Evolutionary conservation across 139 green algal species (phyloP).

Genomic region (Chlorella sp.): DNA sequence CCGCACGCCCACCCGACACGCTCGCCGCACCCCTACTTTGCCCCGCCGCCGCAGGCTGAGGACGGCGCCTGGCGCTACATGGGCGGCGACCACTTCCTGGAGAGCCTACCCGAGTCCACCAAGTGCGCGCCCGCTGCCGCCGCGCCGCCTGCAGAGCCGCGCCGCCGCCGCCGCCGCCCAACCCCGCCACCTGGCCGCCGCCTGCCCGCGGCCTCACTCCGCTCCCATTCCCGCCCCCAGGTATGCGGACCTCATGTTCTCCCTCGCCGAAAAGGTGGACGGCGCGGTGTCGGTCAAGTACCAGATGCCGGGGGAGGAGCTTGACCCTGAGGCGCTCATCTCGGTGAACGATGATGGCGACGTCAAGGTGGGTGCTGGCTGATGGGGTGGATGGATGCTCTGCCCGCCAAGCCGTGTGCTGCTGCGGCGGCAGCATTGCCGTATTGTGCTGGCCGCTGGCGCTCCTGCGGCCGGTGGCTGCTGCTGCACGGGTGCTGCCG

Average conservation of each 20-base stretch:
- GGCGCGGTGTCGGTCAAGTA: slow-evolving; percentile 68
- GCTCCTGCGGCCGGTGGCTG: neutral
- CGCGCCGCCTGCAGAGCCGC: no score
- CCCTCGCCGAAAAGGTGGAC: slow-evolving; percentile 69
- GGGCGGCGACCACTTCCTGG: slow-evolving; percentile 59
- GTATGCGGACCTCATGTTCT: slow-evolving; percentile 71
- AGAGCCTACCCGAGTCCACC: slow-evolving; percentile 47
- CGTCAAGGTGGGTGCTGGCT: slow-evolving; percentile 59
- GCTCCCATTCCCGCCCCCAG: neutral
- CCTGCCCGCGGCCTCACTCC: no score
- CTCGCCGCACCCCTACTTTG: neutral
- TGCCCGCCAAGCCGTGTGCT: no score
- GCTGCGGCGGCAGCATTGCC: no score
- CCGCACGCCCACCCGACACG: neutral
- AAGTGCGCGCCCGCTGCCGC: no score
- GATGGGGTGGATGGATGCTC: no score
- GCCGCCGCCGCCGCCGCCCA: no score
- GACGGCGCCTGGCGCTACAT: slow-evolving; percentile 50
- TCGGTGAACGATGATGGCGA: slow-evolving; percentile 79
- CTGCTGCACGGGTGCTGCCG: neutral
- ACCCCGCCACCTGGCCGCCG: no score
- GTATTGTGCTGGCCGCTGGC: neutral
- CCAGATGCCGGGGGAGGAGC: slow-evolving; percentile 71
- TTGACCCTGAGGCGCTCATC: slow-evolving; percentile 78
- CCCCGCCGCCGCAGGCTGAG: slow-evolving; percentile 22